These are phyloP conservation scores for Beauveria rudraprayagi DNA, from an alignment of 2,329 filamentous ascomycete species.

Conservation along the genomic window DNA sequence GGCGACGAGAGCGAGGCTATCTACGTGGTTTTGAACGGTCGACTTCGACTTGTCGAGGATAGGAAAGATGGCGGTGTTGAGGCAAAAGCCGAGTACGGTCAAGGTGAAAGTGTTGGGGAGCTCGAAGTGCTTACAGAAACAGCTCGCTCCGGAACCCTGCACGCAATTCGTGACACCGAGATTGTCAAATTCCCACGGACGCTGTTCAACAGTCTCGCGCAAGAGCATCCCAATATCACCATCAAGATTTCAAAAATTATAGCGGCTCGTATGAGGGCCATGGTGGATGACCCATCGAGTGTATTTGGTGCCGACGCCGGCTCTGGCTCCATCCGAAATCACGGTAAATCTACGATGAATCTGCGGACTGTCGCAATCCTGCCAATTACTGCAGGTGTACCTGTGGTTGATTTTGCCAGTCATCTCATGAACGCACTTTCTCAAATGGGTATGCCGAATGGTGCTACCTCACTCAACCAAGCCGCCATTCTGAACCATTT, in stretches of 20 bases:
- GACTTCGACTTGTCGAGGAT: constrained; percentile 77
- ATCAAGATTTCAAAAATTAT: constrained; percentile 99
- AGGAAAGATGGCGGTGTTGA: constrained; percentile 72
- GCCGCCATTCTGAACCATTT: constrained; percentile 90
- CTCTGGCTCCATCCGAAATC: constrained; percentile 42
- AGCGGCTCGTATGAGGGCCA: constrained; percentile 81
- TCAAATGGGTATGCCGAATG: constrained; percentile 83
- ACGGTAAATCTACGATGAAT: constrained; percentile 80
- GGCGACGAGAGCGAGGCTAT: constrained; percentile 96
- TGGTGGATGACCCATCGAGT: constrained; percentile 73
- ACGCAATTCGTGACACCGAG: constrained; percentile 94
- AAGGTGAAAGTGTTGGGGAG: constrained; percentile 96
- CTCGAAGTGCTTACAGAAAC: constrained; percentile 96
- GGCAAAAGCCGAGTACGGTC: constrained; percentile 85
- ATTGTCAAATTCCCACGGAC: constrained; percentile 93
- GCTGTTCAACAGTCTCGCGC: constrained; percentile 92
- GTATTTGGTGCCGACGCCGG: constrained; percentile 57
- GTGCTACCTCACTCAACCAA: constrained; percentile 87
- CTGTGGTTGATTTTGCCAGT: constrained; percentile 90
- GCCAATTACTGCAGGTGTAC: constrained; percentile 83
- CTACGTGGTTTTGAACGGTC: constrained; percentile 93
- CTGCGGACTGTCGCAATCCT: constrained; percentile 86
- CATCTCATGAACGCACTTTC: constrained; percentile 78
- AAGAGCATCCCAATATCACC: constrained; percentile 95
- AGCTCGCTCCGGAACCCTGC: constrained; percentile 77